phyloP scores from a whole-genome alignment of 2,329 filamentous ascomycete species.

The Neonectria coccinea region DNA sequence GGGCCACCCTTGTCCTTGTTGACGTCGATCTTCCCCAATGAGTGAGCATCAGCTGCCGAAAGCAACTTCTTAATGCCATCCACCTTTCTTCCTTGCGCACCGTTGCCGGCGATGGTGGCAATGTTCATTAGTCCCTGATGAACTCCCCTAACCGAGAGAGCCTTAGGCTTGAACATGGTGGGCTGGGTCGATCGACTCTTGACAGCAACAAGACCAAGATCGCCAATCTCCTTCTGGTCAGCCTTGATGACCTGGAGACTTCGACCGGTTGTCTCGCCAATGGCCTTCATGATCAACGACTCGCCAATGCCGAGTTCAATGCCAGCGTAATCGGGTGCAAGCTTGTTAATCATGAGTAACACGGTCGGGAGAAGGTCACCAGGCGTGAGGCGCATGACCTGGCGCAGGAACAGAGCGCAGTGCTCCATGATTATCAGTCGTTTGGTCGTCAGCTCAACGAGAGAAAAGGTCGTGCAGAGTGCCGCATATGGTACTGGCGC shows the following conservation, averaged over 20 bases:
- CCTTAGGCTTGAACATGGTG: constrained; percentile 98
- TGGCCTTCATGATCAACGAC: constrained; percentile 98
- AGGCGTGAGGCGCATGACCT: constrained; percentile 93
- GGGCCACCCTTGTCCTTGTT: constrained; percentile 91
- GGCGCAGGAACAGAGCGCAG: constrained; percentile 89
- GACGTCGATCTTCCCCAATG: constrained; percentile 85
- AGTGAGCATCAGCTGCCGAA: constrained; percentile 85
- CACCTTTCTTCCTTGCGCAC: constrained; percentile 90
- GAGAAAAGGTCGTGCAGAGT: constrained; percentile 92
- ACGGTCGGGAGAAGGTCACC: constrained; percentile 89
- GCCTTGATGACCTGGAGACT: constrained; percentile 91
- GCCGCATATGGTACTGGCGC: constrained; percentile 94
- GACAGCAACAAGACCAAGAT: constrained; percentile 92
- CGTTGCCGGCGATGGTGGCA: constrained; percentile 86
- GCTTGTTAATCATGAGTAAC: constrained; percentile 96
- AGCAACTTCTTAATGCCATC: constrained; percentile 95
- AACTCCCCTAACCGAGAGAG: constrained; percentile 86
- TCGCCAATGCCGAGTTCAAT: constrained; percentile 99
- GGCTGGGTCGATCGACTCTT: constrained; percentile 96
- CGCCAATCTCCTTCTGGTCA: constrained; percentile 96
- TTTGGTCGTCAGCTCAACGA: constrained; percentile 95
- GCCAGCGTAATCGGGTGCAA: constrained; percentile 95
- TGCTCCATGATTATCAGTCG: constrained; percentile 88
- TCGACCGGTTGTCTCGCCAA: constrained; percentile 92
- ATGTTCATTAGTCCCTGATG: constrained; percentile 90